Base-by-base conservation (phyloP, 2,329 filamentous ascomycete species). In the Penicillium sp. region DNA sequence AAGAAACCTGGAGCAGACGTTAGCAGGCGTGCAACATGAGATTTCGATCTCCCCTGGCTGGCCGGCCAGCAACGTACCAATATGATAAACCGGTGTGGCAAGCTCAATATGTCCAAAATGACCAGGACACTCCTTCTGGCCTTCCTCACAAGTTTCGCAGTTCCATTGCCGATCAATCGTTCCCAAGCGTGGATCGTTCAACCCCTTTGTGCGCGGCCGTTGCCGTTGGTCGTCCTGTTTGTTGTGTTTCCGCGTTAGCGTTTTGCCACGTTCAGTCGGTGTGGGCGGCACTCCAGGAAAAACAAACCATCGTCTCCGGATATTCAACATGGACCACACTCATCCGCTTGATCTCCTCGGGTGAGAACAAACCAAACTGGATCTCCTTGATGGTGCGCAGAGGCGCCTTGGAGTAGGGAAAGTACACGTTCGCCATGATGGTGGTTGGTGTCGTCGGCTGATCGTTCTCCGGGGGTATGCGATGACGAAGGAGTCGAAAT, bases 21-120 rank as follows among this genome's bases (percentile, higher is more conserved):
- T 55, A 71, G 68, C 46, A 45, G n/a, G n/a, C n/a, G n/a, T n/a
- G n/a, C n/a, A n/a, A n/a, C n/a, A n/a, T n/a, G n/a, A n/a, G n/a
- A n/a, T n/a, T n/a, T n/a, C n/a, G n/a, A n/a, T n/a, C n/a, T n/a
- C n/a, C n/a, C n/a, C n/a, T n/a, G n/a, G n/a, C n/a, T n/a, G 48
- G n/a, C 26, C 29, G 31, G 28, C 26, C 5, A 37, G 15, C 17
- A 5, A 22, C 67, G 50, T 69, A 83, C 81, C 81, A 62, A 84
- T 80, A 63, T 99, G 93, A 71, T 87, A 99, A 61, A 98, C 93
- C 49, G 94, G 93, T 67, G 88, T 90, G 35, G 93, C 90, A 60
- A 99, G 80, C 74, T 98, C 94, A 63, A 98, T 98, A 72, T 98
- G 94, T 57, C 93, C 93, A 69, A 98, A 99, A 69, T 99, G 93